Conservation (phyloP, 2,329 filamentous ascomycete genomes). For the Aspergillus chevalieri region DNA sequence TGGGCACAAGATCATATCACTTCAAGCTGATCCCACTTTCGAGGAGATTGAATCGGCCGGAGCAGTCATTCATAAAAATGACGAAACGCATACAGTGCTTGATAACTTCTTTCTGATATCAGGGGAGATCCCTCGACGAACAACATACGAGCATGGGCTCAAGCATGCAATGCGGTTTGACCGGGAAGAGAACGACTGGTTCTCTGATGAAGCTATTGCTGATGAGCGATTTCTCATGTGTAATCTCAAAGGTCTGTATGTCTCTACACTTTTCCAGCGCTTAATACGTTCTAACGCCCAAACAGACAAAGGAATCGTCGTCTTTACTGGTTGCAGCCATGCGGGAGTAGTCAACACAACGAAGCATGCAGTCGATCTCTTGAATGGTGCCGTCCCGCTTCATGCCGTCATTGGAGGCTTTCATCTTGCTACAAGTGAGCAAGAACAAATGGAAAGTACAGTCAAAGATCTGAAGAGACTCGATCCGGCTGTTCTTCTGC, state of each 20-base stretch:
- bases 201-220: constrained; percentile 44
- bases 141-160: constrained; percentile 46
- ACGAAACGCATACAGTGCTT: constrained; percentile 41
- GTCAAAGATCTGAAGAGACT: constrained; percentile 45
- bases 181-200: constrained; percentile 38
- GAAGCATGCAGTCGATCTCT: constrained; percentile 40
- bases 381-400: constrained; percentile 33
- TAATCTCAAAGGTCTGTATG: constrained; percentile 43
- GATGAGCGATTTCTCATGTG: constrained; percentile 52
- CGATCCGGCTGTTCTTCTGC: constrained; percentile 45
- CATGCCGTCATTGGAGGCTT: constrained; percentile 51
- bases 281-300: not conserved
- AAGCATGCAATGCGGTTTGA: constrained; percentile 42
- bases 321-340: constrained; percentile 54
- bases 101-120: constrained; percentile 50
- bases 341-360: constrained; percentile 50
- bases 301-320: constrained; percentile 46
- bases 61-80: constrained; percentile 33
- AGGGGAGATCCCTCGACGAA: constrained; percentile 47
- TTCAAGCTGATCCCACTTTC: constrained; percentile 50
- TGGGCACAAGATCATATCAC: constrained; percentile 38
- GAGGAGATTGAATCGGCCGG: constrained; percentile 43
- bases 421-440: constrained; percentile 46
- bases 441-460: constrained; percentile 40
- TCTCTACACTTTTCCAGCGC: not conserved